Evolutionary conservation across 148 eudicot species (phyloP).

Genomic region (Persicaria tinctoria): DNA sequence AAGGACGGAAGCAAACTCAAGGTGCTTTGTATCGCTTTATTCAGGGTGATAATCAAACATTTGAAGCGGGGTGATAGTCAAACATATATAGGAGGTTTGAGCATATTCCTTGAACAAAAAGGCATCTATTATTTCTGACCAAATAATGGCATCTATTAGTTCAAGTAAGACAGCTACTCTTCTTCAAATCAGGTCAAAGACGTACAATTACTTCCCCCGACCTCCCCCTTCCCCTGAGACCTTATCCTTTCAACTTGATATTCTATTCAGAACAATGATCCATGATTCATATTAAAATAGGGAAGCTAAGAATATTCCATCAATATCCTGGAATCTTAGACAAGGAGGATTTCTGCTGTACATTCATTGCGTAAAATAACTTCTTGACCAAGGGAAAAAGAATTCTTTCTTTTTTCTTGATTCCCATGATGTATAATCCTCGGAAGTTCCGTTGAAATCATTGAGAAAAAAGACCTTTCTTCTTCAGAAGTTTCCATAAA

Average conservation of each 20-base stretch:
- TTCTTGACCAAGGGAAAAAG: conserved; percentile 2
- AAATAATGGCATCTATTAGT: no score
- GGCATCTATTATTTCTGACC: neutral
- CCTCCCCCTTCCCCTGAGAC: neutral
- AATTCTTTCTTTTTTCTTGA: neutral
- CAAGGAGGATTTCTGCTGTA: neutral
- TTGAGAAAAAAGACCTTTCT: neutral
- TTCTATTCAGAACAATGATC: neutral
- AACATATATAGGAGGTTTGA: neutral
- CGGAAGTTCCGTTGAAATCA: neutral
- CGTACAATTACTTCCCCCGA: neutral
- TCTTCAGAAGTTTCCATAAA: neutral
- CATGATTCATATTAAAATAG: neutral
- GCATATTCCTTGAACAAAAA: conserved; percentile 7
- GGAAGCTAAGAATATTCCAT: conserved; percentile 10
- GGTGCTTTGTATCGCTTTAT: neutral
- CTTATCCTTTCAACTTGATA: neutral
- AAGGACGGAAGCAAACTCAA: no score
- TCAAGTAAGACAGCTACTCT: conserved; percentile 6
- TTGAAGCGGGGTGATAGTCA: neutral
- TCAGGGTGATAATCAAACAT: neutral
- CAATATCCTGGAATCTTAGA: neutral
- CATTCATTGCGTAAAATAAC: conserved; percentile 4
- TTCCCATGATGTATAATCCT: neutral
- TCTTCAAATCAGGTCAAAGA: neutral